Evolutionary conservation across 352 stramenopile species (phyloP).

Genomic region (Peronosclerospora sorghi): DNA sequence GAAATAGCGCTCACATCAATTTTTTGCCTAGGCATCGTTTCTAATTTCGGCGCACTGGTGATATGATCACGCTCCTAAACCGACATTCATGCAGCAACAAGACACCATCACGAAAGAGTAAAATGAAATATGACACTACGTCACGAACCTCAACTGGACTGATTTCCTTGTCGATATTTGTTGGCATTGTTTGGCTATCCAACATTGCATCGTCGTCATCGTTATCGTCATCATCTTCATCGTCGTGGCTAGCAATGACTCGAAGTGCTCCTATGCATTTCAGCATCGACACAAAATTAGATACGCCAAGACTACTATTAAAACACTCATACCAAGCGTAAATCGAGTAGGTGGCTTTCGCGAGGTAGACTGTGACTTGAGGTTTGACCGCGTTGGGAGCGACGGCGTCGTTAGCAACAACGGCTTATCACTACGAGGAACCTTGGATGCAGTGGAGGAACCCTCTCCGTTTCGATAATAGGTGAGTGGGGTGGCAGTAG

Average conservation of each 20-base stretch:
- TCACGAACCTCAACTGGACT: conserved; percentile 16
- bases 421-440: conserved; percentile 10
- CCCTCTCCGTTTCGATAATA: conserved; percentile 8
- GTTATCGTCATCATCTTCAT: conserved; percentile 18
- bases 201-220: conserved; percentile 37
- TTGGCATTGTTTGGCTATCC: conserved; percentile 9
- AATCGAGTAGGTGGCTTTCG: conserved; percentile 36
- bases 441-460: conserved; percentile 38
- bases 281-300: background rate
- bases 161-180: conserved; percentile 9
- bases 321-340: conserved; percentile 21
- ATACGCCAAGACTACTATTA: background rate
- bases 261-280: conserved; percentile 24
- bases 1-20: conserved; percentile 14
- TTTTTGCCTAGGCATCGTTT: conserved; percentile 10
- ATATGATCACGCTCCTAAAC: conserved; percentile 1
- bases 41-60: conserved; percentile 1
- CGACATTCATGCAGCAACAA: background rate
- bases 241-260: conserved; percentile 27
- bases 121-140: background rate
- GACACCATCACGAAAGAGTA: too few relatives aligned
- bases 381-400: conserved; percentile 20
- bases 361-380: conserved; percentile 43
- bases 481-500: conserved; percentile 3
- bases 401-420: conserved; percentile 38